Percentiles rank a stretch among this genome's conserved stretches.
Conservation (phyloP, 257 asterid genomes). For the Salvia splendens region DNA sequence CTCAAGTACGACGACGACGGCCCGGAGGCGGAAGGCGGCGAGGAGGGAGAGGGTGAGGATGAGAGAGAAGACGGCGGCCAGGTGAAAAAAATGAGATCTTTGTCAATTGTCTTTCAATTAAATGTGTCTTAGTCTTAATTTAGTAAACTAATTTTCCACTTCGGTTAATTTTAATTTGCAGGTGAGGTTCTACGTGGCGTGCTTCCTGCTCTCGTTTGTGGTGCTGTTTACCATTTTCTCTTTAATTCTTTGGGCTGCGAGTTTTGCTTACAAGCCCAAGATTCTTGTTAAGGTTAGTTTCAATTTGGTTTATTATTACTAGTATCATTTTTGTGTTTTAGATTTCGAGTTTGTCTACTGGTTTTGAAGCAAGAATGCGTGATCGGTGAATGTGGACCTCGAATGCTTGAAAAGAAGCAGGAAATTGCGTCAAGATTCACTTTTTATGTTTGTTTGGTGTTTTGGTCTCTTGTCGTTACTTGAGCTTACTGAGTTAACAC, state of each 20-base stretch:
- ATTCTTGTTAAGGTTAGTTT: conserved; percentile 65
- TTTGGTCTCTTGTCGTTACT: conserved; percentile 1
- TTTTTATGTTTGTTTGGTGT: neutral
- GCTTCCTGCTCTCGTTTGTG: conserved; percentile 63
- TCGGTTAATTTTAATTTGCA: neutral
- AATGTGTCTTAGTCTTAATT: too few relatives aligned
- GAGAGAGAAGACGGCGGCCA: conserved; percentile 16
- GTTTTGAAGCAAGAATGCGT: conserved; percentile 6
- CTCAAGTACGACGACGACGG: conserved; percentile 37
- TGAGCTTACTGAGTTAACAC: conserved; percentile 31
- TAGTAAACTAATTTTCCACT: too few relatives aligned
- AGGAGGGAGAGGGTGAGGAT: conserved; percentile 35
- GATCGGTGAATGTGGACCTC: neutral
- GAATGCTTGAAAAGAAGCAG: neutral
- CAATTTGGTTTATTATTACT: neutral
- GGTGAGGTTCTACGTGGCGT: conserved; percentile 53
- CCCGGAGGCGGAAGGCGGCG: conserved; percentile 45
- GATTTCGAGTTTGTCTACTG: neutral
- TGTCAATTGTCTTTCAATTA: too few relatives aligned
- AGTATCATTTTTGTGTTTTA: neutral
- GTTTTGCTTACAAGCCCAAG: conserved; percentile 58
- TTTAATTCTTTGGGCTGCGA: conserved; percentile 81
- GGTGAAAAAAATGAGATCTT: too few relatives aligned
- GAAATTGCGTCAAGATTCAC: conserved; percentile 6
- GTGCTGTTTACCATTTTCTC: conserved; percentile 59